These are phyloP conservation scores for Diplodia corticola DNA, from an alignment of 2,329 filamentous ascomycete genomes.

Conservation along the genomic window DNA sequence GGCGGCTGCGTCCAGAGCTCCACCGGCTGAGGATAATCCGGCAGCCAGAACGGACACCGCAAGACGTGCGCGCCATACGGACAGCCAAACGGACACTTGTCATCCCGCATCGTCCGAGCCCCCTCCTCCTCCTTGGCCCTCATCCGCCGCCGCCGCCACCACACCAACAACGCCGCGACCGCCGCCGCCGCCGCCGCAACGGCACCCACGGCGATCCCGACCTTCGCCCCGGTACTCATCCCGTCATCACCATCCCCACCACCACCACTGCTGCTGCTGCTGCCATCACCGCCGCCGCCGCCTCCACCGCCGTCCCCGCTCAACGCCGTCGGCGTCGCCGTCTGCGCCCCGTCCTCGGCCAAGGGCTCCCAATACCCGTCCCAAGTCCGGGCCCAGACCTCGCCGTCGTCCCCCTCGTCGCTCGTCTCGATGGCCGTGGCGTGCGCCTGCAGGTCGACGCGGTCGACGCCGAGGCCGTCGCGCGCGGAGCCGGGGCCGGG, in stretches of 20 bases:
- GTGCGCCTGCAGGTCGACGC: background rate
- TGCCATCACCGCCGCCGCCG: too few relatives aligned
- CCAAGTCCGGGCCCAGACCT: background rate
- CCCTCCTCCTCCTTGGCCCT: background rate
- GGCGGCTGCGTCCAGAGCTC: background rate
- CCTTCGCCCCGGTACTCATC: background rate
- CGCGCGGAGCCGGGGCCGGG: constrained; percentile 36
- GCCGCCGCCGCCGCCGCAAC: background rate
- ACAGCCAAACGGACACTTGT: constrained; percentile 1
- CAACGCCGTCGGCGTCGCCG: constrained; percentile 1
- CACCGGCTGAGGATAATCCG: background rate
- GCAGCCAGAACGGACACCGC: background rate
- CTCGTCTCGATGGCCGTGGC: background rate
- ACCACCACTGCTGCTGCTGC: too few relatives aligned
- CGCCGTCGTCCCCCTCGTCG: background rate
- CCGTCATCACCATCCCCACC: background rate
- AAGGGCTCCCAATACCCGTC: background rate
- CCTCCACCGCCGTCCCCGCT: background rate
- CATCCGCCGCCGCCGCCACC: background rate
- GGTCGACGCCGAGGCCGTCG: background rate
- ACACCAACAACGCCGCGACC: background rate
- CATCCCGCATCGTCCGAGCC: background rate
- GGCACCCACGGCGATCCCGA: background rate
- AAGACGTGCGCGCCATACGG: background rate
- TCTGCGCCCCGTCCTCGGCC: background rate